Percentiles rank a stretch among this genome's conserved stretches.
Evolutionary conservation across 2,329 filamentous ascomycete genomes (phyloP).

Genomic region (Penicillium brevicompactum): DNA sequence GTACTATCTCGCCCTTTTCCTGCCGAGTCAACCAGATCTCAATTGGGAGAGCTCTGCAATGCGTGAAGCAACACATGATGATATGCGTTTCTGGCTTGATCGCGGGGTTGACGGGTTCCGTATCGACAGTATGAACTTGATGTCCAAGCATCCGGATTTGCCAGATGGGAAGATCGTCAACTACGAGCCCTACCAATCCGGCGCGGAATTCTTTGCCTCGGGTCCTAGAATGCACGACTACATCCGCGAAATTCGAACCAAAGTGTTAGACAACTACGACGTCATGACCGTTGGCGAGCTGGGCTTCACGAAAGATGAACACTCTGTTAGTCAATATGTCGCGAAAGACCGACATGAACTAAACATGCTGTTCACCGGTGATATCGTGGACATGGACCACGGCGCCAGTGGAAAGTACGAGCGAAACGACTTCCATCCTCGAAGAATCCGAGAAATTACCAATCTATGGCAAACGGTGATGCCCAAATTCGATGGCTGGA

Average conservation of each 20-base stretch:
- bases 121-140: neutral
- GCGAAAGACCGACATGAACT: constrained; percentile 44
- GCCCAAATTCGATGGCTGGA: constrained; percentile 60
- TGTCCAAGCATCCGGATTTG: constrained; percentile 57
- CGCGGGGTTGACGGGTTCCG: neutral
- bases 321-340: constrained; percentile 25
- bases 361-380: constrained; percentile 42
- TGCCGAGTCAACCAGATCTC: constrained; percentile 59
- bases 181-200: constrained; percentile 52
- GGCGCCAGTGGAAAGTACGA: constrained; percentile 44
- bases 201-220: constrained; percentile 53
- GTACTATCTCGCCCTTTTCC: constrained; percentile 52
- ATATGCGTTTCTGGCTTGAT: constrained; percentile 44
- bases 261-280: constrained; percentile 39
- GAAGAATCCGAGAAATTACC: constrained; percentile 2
- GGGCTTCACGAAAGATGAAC: constrained; percentile 6
- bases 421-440: constrained; percentile 23
- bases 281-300: constrained; percentile 32
- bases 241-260: constrained; percentile 37
- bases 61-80: constrained; percentile 65
- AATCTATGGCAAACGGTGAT: constrained; percentile 45
- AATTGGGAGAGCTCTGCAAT: constrained; percentile 73
- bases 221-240: constrained; percentile 44
- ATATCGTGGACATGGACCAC: constrained; percentile 43
- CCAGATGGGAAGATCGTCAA: constrained; percentile 44